Base-by-base conservation (phyloP, 805 yeast species). In the Wickerhamiella sergipiensis region DNA sequence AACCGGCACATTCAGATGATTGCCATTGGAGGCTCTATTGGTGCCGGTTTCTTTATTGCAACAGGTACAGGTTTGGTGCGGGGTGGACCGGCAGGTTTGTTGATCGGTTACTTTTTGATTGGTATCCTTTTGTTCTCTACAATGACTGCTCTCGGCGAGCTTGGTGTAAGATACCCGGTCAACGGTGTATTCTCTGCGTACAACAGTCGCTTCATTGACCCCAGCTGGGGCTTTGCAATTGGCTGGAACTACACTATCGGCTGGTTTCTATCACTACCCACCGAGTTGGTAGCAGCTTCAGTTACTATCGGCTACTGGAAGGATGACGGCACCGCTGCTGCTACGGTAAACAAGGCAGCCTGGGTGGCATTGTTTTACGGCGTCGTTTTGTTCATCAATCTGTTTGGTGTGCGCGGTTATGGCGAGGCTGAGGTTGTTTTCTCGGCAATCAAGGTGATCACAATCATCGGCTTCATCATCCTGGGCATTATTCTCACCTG, bases 31-130 rank as follows among this genome's bases (percentile, higher is more conserved):
- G 83, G 86, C 36, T 78, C 83, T 56, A 78, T 82, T 47, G 90
- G 90, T 57, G 80, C 87, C 2, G 89, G 90, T 63, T 66, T 83
- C 50, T 77, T 83, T 56, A 80, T 83, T 47, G 87, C 88, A 57
- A 70, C 80, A 12, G 87, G 86, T 40, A 65, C 69, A 19, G 75
- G 83, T 2, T 71, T 83, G 56, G 61, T 66, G 31, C 65, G 68
- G 3, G 72, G 70, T 22, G 90, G 89, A 36, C 85, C 87, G 3
- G 84, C 74, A 3, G 76, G 77, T 47, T 56, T 76, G 39, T 65
- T 83, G 46, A 71, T 81, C 43, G 78, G 84, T 36, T 79, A 75
- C 61, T 67, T 74, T 38, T 62, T 79, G 44, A 75, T 81, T 65
- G 85, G 85, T 24, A 67, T 79, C 46, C 76, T 81, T 67, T 74